Conservation (phyloP, 2,329 filamentous ascomycete genomes). For the Aspergillus bombycis region DNA sequence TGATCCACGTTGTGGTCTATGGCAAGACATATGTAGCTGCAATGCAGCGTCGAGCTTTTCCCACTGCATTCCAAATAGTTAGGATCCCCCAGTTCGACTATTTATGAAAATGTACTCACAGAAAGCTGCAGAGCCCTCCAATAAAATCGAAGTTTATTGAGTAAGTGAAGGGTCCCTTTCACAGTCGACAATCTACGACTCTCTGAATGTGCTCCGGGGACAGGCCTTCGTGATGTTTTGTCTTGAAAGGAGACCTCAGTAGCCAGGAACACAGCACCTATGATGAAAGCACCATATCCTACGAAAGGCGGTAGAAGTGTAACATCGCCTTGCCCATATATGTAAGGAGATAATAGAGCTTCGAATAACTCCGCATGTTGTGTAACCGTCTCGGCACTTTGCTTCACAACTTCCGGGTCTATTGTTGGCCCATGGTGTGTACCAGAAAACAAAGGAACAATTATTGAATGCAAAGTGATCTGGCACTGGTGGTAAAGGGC, state of each 20-base stretch:
- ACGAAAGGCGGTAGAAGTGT: background rate
- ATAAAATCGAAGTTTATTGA: background rate
- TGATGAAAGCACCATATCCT: constrained; percentile 1
- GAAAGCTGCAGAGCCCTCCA: constrained; percentile 3
- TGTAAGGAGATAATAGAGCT: constrained; percentile 1
- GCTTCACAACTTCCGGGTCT: background rate
- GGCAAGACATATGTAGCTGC: background rate
- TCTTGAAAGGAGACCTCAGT: background rate
- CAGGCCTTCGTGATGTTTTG: background rate
- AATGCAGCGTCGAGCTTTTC: background rate
- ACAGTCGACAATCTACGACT: background rate
- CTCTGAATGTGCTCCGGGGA: background rate
- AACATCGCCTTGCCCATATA: background rate
- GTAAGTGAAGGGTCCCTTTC: background rate
- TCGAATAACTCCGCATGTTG: background rate
- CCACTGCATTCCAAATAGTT: background rate
- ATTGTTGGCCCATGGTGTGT: background rate
- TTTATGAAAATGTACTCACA: background rate
- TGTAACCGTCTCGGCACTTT: background rate
- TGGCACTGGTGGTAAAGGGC: constrained; percentile 6
- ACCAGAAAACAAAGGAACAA: constrained; percentile 5
- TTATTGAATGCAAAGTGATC: constrained; percentile 3
- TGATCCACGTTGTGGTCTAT: background rate
- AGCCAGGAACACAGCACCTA: background rate
- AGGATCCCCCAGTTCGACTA: background rate